Evolutionary conservation across 306 rosid species (phyloP), one percentile per base, ranked within the genome.

Genomic region (Senna tora): DNA sequence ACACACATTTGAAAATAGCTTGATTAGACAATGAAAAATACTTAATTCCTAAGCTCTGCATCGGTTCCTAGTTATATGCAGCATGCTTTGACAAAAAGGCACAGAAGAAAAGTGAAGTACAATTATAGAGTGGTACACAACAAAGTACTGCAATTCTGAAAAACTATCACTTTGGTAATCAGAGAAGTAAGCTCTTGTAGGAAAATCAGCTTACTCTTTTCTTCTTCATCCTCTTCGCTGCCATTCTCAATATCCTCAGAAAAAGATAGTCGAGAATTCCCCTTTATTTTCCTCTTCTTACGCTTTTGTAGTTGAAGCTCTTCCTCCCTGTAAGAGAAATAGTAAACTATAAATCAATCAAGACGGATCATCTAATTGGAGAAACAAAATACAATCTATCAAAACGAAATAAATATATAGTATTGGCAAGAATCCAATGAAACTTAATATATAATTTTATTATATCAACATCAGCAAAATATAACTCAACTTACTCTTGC

Each of bases 221-320:
- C 85, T 47, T 34, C 81, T 45, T 86, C 93, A 41, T 90, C 99
- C 49, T 91, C 97, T 65, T 91, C 96, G 62, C 87, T 80, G 16
- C 84, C 96, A 68, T 78, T 79, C 74, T 94, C 93, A 47, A 89
- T 63, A 71, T 94, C 96, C 77, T 94, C 97, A 0, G 96, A 84
- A 72, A 94, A 94, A 7, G 99, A 94, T 77, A 94, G 62, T 9
- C 96, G 84, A 68, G 95, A 85, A 78, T 79, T 82, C 3, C 95
- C 96, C 85, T 88, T 94, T 43, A 94, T 62, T 87, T 94, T 94
- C 84, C 99, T 91, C 84, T 91, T 92, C 64, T 87, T 89, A 2
- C 99, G 91, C 76, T 94, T 94, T 65, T 89, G 83, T 43, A 89
- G 75, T 51, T 94, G 99, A 74, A 94, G 80, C 71, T 84, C 93